Conservation (phyloP, 805 yeast genomes). For the Yueomyces sinensis region DNA sequence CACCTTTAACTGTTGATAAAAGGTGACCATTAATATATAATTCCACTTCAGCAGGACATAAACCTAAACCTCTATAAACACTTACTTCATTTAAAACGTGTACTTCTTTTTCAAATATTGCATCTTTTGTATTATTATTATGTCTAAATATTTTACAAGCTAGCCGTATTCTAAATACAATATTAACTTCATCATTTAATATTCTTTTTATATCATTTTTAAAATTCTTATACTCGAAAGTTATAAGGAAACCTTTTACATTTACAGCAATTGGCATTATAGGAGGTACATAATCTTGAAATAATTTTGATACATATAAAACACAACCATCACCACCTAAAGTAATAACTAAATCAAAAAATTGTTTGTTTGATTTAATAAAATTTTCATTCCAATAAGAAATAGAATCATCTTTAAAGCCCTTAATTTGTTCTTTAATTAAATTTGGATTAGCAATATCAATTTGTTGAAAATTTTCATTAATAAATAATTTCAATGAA, state of each 20-base stretch:
- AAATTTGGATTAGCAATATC: slow-evolving; percentile 47
- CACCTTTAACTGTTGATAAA: slow-evolving; percentile 83
- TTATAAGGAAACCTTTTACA: slow-evolving; percentile 70
- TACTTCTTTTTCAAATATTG: slow-evolving; percentile 31
- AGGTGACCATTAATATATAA: slow-evolving; percentile 76
- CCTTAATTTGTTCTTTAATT: slow-evolving; percentile 29
- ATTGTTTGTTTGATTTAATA: slow-evolving; percentile 27
- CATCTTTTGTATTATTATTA: not conserved
- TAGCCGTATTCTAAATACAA: slow-evolving; percentile 75
- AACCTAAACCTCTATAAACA: slow-evolving; percentile 86
- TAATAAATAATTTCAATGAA: slow-evolving; percentile 50
- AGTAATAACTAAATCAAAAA: slow-evolving; percentile 66
- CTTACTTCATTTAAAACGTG: slow-evolving; percentile 82
- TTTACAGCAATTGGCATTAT: slow-evolving; percentile 75
- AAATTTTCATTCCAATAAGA: slow-evolving; percentile 57
- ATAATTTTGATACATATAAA: slow-evolving; percentile 69
- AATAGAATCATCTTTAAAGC: slow-evolving; percentile 30
- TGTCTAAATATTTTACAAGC: slow-evolving; percentile 53
- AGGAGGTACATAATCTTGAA: slow-evolving; percentile 80
- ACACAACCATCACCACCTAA: slow-evolving; percentile 97
- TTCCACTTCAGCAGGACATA: slow-evolving; percentile 78
- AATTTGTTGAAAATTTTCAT: slow-evolving; percentile 46
- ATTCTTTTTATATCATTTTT: slow-evolving; percentile 42
- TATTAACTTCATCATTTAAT: slow-evolving; percentile 55
- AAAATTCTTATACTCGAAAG: slow-evolving; percentile 65